Evolutionary conservation across 164 flowering plant species (phyloP), one percentile per base, ranked within the genome.

Genomic region (Tetrastigma voinierianum): DNA sequence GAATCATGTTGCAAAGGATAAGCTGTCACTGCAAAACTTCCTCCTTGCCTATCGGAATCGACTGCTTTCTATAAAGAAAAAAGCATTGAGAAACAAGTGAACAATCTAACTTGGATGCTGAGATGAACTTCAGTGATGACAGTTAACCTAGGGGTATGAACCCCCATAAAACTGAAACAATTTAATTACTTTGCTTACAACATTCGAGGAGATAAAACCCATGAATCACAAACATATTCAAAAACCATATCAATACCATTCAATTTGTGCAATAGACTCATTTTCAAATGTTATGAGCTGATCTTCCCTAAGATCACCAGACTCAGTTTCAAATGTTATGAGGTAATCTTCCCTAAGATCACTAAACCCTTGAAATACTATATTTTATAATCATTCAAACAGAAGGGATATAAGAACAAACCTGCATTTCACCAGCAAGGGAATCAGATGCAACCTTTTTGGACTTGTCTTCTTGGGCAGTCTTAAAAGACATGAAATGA

Each of bases 401-500:
- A 69, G 1, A 20, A 20, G 52, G 15, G 23, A 20, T 8, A n/a
- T 14, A 11, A 14, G 16, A 47, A 0, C 69, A 72, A 67, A 87
- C 91, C 89, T 85, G 81, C n/a, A 76, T 17, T 24, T 69, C 73
- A 21, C 65, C 66, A 2, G 23, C 43, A 14, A 70, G 64, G n/a
- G 71, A 67, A 55, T 83, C 86, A 67, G 70, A 67, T 9, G 24
- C 74, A 14, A 66, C 59, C 78, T 68, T 83, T 66, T 72, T 78
- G 8, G 67, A 40, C 75, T 79, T 77, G 16, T 83, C 89, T 51
- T 81, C 89, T 65, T 76, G 83, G 57, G 66, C 66, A 66, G 54
- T 64, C 68, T 80, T 79, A 65, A 72, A 79, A 58, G 84, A 55
- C 83, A 77, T 69, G 68, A 77, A 73, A 56, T 81, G 87, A 64